Conservation (phyloP, 75 land plant genomes). For the Gnetum montanum region DNA sequence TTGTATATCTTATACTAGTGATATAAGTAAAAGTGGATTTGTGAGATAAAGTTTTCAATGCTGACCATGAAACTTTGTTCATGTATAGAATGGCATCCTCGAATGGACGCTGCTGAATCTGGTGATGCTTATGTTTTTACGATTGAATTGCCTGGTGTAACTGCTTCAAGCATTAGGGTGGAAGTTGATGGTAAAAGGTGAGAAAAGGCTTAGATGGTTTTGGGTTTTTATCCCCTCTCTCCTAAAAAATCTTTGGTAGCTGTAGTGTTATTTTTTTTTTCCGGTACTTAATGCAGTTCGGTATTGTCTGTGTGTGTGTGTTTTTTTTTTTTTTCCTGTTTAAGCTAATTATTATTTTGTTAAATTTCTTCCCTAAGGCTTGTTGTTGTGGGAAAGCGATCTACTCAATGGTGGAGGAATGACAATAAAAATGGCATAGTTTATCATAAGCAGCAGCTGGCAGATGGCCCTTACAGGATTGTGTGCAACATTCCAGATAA, state of each 20-base stretch:
- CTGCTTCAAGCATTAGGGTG: constrained; percentile 42
- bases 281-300: neutral
- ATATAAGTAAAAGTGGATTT: too few species aligned
- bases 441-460: constrained; percentile 46
- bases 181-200: constrained; percentile 59
- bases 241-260: too few species aligned
- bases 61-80: too few species aligned
- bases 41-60: too few species aligned
- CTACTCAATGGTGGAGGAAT: constrained; percentile 33
- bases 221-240: too few species aligned
- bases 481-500: constrained; percentile 61
- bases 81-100: constrained; percentile 58
- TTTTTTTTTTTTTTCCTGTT: neutral
- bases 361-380: constrained; percentile 25
- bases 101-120: constrained; percentile 71
- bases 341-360: neutral
- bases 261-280: too few species aligned
- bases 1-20: too few species aligned
- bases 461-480: constrained; percentile 61
- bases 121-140: constrained; percentile 39
- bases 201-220: neutral
- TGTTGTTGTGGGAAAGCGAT: constrained; percentile 41
- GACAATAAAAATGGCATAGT: constrained; percentile 12
- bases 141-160: constrained; percentile 69
- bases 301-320: neutral